These are phyloP conservation scores for Pseudognaphalium luteoalbum DNA, from an alignment of 129 eudicot genomes.

Conservation along the genomic window DNA sequence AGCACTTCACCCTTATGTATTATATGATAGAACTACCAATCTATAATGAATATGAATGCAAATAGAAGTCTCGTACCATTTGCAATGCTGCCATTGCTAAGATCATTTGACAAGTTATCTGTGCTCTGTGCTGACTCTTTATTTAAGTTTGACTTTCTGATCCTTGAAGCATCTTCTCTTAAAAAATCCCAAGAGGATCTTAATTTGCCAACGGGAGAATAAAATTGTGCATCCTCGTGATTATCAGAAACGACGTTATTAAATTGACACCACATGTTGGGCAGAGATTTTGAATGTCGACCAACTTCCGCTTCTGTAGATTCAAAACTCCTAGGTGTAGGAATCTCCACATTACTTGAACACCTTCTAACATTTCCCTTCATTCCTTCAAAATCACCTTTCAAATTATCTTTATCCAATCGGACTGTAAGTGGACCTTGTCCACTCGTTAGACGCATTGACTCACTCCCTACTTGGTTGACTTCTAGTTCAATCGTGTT, in stretches of 20 bases:
- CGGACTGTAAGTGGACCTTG: conserved; percentile 32
- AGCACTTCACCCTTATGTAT: too few relatives aligned
- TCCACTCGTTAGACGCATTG: conserved; percentile 13
- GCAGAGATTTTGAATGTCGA: conserved; percentile 54
- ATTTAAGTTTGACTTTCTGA: conserved; percentile 22
- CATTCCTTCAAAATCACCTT: conserved; percentile 24
- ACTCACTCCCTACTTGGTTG: conserved; percentile 33
- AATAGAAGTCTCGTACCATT: conserved; percentile 42
- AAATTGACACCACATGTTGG: conserved; percentile 41
- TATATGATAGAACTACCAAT: neutral
- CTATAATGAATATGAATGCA: neutral
- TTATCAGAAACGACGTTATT: conserved; percentile 26
- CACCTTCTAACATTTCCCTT: conserved; percentile 35
- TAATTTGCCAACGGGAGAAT: conserved; percentile 45
- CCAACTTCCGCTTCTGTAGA: conserved; percentile 33
- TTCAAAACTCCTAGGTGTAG: conserved; percentile 31
- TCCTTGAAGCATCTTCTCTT: conserved; percentile 33
- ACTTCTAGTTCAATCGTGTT: conserved; percentile 30
- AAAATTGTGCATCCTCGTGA: conserved; percentile 33
- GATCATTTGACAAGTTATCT: conserved; percentile 37
- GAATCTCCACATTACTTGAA: conserved; percentile 46
- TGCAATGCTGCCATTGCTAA: conserved; percentile 42
- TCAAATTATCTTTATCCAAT: conserved; percentile 21
- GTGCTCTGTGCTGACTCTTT: conserved; percentile 26
- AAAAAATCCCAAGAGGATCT: conserved; percentile 40